These are phyloP conservation scores for Herpotrichia juniperi DNA, from an alignment of 2,329 filamentous ascomycete species.

Conservation along the genomic window DNA sequence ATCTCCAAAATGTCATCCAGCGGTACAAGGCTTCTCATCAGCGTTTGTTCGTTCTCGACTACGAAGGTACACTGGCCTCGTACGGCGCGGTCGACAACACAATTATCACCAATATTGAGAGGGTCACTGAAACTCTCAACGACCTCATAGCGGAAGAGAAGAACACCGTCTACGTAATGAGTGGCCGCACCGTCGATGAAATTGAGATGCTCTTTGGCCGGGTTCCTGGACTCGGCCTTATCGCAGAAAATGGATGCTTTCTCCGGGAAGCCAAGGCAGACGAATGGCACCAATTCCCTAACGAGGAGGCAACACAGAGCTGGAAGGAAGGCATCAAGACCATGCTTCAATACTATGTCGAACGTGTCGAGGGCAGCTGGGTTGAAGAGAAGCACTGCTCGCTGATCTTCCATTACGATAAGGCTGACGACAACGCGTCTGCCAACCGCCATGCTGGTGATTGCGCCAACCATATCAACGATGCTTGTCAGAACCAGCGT, in stretches of 20 bases:
- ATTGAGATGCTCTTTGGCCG: constrained; percentile 84
- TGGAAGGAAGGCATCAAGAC: constrained; percentile 87
- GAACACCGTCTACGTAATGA: constrained; percentile 95
- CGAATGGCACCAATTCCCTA: constrained; percentile 79
- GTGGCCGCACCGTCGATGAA: constrained; percentile 83
- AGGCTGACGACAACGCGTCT: constrained; percentile 75
- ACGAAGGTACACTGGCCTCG: constrained; percentile 88
- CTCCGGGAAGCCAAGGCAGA: constrained; percentile 71
- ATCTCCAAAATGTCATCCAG: constrained; percentile 66
- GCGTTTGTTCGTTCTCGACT: constrained; percentile 88
- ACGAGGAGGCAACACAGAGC: constrained; percentile 69
- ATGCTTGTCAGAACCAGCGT: constrained; percentile 81
- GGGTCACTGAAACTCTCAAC: constrained; percentile 81
- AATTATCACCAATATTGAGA: constrained; percentile 83
- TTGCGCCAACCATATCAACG: constrained; percentile 93
- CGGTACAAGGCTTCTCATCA: constrained; percentile 70
- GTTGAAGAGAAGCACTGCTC: constrained; percentile 93
- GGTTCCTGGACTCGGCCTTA: constrained; percentile 82
- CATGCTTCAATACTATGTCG: constrained; percentile 87
- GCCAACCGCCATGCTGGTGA: constrained; percentile 84
- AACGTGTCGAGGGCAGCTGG: constrained; percentile 85
- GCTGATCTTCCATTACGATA: constrained; percentile 87
- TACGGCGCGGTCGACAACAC: constrained; percentile 86
- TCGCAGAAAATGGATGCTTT: constrained; percentile 95
- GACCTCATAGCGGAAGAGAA: constrained; percentile 79